Conservation (phyloP, 2,329 filamentous ascomycete genomes). For the Neonectria coccinea region DNA sequence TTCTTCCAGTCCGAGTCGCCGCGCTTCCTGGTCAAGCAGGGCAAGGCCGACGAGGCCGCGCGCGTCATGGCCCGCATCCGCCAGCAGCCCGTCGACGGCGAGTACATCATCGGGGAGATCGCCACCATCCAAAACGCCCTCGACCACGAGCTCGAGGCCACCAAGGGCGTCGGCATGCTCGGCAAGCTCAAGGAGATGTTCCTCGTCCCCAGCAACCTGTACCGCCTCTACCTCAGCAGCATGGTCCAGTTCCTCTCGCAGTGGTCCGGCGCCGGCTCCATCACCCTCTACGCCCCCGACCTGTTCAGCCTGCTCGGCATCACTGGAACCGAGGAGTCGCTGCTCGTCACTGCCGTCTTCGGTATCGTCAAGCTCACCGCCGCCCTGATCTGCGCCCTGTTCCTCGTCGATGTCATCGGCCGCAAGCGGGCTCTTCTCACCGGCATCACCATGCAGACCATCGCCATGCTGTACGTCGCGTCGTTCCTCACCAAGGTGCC, state of each 20-base stretch:
- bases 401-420: slow-evolving; percentile 83
- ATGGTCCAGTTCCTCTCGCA: slow-evolving; percentile 79
- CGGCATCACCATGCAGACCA: slow-evolving; percentile 70
- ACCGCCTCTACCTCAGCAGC: slow-evolving; percentile 76
- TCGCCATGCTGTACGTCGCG: slow-evolving; percentile 73
- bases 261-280: slow-evolving; percentile 78
- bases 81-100: slow-evolving; percentile 67
- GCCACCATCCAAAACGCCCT: slow-evolving; percentile 73
- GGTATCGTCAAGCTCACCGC: slow-evolving; percentile 79
- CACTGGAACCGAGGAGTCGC: slow-evolving; percentile 73
- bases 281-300: slow-evolving; percentile 81
- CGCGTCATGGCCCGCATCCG: slow-evolving; percentile 68
- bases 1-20: slow-evolving; percentile 78
- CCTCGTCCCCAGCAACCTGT: slow-evolving; percentile 74
- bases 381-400: slow-evolving; percentile 76
- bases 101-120: slow-evolving; percentile 72
- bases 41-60: slow-evolving; percentile 69
- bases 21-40: slow-evolving; percentile 75
- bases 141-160: slow-evolving; percentile 78
- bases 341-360: slow-evolving; percentile 81
- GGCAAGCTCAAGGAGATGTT: slow-evolving; percentile 78
- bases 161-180: slow-evolving; percentile 71
- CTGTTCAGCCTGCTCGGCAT: slow-evolving; percentile 80
- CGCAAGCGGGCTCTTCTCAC: slow-evolving; percentile 74
- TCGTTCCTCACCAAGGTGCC: slow-evolving; percentile 73